These are phyloP conservation scores for Xanthoconium stramineum DNA, from an alignment of 768 basidiomycete genomes.

Conservation along the genomic window DNA sequence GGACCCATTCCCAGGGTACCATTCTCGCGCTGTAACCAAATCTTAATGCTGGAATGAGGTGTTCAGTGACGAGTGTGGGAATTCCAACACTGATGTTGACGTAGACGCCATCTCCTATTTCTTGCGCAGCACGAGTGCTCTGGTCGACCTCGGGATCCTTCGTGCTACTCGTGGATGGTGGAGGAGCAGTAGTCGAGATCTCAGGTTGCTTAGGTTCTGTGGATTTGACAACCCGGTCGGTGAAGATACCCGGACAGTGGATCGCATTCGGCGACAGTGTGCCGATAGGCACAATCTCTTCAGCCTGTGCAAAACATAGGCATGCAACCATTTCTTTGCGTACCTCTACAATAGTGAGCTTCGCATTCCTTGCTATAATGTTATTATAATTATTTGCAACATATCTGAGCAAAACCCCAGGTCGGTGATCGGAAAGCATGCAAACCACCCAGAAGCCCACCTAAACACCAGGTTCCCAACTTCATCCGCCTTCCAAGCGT, in stretches of 20 bases:
- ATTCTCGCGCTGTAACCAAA: constrained; percentile 88
- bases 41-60: constrained; percentile 65
- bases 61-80: constrained; percentile 80
- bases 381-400: constrained; percentile 81
- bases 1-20: constrained; percentile 86
- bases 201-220: constrained; percentile 75
- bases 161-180: constrained; percentile 36
- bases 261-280: constrained; percentile 77
- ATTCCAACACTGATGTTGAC: constrained; percentile 91
- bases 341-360: constrained; percentile 85
- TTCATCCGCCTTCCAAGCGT: constrained; percentile 90
- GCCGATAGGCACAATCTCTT: constrained; percentile 81
- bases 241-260: constrained; percentile 78
- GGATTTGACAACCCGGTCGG: constrained; percentile 79
- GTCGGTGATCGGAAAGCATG: neutral
- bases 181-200: constrained; percentile 58
- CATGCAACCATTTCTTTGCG: constrained; percentile 7
- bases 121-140: constrained; percentile 71
- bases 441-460: constrained; percentile 35
- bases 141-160: constrained; percentile 47
- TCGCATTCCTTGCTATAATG: constrained; percentile 84
- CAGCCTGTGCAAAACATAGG: constrained; percentile 50
- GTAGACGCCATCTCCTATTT: constrained; percentile 80
- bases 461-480: constrained; percentile 86
- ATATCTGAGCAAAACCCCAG: constrained; percentile 46